A percentile compares a stretch with the other conserved stretches of the same genome.
phyloP scores from a whole-genome alignment of 345 rosid genomes.

The Eutrema heterophyllum region DNA sequence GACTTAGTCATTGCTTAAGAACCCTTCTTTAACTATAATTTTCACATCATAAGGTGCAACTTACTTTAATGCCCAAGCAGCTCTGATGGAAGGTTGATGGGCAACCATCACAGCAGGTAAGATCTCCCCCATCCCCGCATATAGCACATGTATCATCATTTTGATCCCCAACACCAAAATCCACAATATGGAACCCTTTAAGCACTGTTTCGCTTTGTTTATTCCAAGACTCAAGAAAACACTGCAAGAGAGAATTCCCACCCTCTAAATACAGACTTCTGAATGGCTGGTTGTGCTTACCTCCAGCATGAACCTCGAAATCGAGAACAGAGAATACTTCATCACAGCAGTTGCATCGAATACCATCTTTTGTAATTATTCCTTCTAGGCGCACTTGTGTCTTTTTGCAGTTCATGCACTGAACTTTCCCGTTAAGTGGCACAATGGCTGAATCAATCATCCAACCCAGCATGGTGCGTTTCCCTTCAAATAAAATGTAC shows the following conservation, averaged over 20 bases:
- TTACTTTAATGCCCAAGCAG: slow-evolving; percentile 77
- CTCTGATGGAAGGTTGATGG: slow-evolving; percentile 93
- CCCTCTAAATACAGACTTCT: slow-evolving; percentile 59
- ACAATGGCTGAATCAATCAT: slow-evolving; percentile 70
- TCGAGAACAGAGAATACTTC: slow-evolving; percentile 44
- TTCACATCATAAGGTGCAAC: slow-evolving; percentile 13
- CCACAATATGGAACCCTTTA: slow-evolving; percentile 63
- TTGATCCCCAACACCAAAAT: slow-evolving; percentile 66
- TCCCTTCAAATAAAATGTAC: slow-evolving; percentile 66
- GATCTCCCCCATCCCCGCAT: slow-evolving; percentile 96
- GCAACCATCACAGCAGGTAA: slow-evolving; percentile 90
- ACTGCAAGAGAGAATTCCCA: slow-evolving; percentile 63
- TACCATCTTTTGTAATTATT: slow-evolving; percentile 56
- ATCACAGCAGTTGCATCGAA: slow-evolving; percentile 72
- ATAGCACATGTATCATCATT: slow-evolving; percentile 95
- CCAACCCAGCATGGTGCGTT: slow-evolving; percentile 78
- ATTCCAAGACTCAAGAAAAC: slow-evolving; percentile 66
- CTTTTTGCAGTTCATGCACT: slow-evolving; percentile 40
- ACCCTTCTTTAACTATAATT: background rate
- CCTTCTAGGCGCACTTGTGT: slow-evolving; percentile 42
- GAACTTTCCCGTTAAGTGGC: slow-evolving; percentile 53
- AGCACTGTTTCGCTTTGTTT: slow-evolving; percentile 51
- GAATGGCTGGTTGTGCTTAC: slow-evolving; percentile 42
- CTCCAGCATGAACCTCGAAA: slow-evolving; percentile 70
- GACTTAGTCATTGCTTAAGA: background rate